Base-by-base conservation (phyloP, 2,329 filamentous ascomycete species). In the Diaporthe citriasiana region DNA sequence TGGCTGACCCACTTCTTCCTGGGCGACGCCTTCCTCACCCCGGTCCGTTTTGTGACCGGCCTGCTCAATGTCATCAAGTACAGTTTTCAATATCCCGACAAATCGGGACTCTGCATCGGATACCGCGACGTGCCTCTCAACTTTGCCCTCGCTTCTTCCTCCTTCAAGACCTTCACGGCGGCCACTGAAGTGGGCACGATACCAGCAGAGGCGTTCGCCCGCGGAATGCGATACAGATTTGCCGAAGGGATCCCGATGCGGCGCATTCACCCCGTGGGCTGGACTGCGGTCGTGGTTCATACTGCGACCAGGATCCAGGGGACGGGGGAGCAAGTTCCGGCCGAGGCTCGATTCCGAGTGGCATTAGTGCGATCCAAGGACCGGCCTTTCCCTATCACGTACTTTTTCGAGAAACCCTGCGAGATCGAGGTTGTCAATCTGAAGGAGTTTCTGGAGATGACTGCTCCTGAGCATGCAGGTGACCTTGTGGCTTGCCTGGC, bases 101-200 rank as follows among this genome's bases (percentile, higher is more conserved):
- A 9, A n/a, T 1, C 0, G 33, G 10, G 8, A 2, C 1, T 2
- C 0, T 1, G 15, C n/a, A 19, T 1, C 2, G 13, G 57, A 1
- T 6, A 45, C 4, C 8, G 19, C 4, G 57, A 63, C 17, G 38
- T 45, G 4, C 25, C 40, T 19, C 17, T 45, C 25, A 30, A 0
- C 8, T 30, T 63, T 45, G 38, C 57, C n/a, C 7, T 15, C n/a
- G 38, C 40, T 0, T 1, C 57, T 30, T 45, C 57, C 2, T 30
- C 57, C 8, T 17, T 63, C 9, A 45, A 30, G 12, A 38, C 57
- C n/a, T n/a, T 63, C 17, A 9, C 15, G 6, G 12, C 40, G 6
- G 9, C 38, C 15, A 9, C 10, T 22, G 59, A 65, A 9, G 27
- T 65, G 27, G 33, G 59, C 6, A 40, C 40, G 0, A 33, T 47